Evolutionary conservation across 257 asterid genomes (phyloP), one percentile per base, ranked within the genome.

Genomic region (Ilex aquifolium): DNA sequence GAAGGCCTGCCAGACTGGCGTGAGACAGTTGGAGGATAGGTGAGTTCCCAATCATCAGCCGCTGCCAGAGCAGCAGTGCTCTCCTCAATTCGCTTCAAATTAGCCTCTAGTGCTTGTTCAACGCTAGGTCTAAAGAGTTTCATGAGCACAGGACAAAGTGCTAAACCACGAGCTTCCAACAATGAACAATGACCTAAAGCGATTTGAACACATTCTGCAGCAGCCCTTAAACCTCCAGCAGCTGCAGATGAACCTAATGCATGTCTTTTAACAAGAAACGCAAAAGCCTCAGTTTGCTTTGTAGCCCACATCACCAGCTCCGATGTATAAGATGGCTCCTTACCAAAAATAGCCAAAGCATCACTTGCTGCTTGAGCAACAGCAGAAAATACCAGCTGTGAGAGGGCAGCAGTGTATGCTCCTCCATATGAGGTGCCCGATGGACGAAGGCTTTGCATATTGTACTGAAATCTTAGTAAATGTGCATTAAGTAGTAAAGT

Each of bases 221-320:
- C 97, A 61, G 99, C 91, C 76, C 99, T 82, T 79, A 93, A 80
- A 65, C 96, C 99, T 40, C 99, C 99, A 65, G 96, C 97, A 77
- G 97, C 99, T 8, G 99, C 97, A 51, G 97, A 93, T 42, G 99
- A 93, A 57, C 96, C 95, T 65, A 93, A 80, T 58, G 99, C 99
- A 67, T 90, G 99, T 56, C 97, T 77, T 77, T 93, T 90, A 55
- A 93, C 97, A 39, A 93, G 88, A 67, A 80, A 74, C 54, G 97
- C 97, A 75, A 80, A 93, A 50, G 93, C 76, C 80, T 90, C 97
- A 3, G 97, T 82, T 74, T 89, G 97, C 70, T 93, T 93, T 10
- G 96, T 90, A 46, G 99, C 95, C 99, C 99, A 93, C 93, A 90
- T 83, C 72, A 93, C 97, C 57, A 93, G 93, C 77, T 93, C 99